Evolutionary conservation across 1,284 basidiomycete species (phyloP).

Genomic region (Apiotrichum veenhuisii): DNA sequence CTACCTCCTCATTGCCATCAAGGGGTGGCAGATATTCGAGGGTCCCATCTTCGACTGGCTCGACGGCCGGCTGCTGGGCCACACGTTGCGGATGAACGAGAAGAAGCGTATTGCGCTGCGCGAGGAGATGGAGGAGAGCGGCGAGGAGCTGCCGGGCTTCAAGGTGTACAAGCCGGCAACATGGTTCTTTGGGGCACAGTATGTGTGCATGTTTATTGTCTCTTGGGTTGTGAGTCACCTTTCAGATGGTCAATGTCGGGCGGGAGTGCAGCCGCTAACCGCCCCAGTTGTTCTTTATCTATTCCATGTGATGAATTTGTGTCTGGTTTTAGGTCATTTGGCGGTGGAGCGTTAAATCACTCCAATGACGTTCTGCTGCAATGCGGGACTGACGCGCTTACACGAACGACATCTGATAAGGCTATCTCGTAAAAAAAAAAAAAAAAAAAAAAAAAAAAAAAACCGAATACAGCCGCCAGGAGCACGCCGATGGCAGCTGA

Average conservation of each 20-base stretch:
- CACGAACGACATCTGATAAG: too few relatives aligned
- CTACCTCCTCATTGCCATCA: conserved; percentile 45
- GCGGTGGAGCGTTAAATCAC: too few relatives aligned
- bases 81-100: conserved; percentile 31
- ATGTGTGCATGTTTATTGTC: conserved; percentile 16
- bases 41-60: conserved; percentile 32
- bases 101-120: conserved; percentile 26
- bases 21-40: conserved; percentile 39
- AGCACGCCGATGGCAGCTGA: too few relatives aligned
- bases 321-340: too few relatives aligned
- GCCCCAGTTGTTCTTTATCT: conserved; percentile 10
- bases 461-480: too few relatives aligned
- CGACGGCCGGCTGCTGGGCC: conserved; percentile 26
- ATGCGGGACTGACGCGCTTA: too few relatives aligned
- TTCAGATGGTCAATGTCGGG: background rate
- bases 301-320: background rate
- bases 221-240: conserved; percentile 16
- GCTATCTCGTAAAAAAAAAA: too few relatives aligned
- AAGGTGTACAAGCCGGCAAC: conserved; percentile 12
- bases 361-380: too few relatives aligned
- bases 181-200: conserved; percentile 11
- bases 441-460: too few relatives aligned
- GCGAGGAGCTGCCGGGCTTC: conserved; percentile 11
- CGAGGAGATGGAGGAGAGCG: conserved; percentile 15
- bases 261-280: conserved; percentile 1